Base-by-base conservation (phyloP, 805 yeast genomes). In the Yamadazyma akitaensis region DNA sequence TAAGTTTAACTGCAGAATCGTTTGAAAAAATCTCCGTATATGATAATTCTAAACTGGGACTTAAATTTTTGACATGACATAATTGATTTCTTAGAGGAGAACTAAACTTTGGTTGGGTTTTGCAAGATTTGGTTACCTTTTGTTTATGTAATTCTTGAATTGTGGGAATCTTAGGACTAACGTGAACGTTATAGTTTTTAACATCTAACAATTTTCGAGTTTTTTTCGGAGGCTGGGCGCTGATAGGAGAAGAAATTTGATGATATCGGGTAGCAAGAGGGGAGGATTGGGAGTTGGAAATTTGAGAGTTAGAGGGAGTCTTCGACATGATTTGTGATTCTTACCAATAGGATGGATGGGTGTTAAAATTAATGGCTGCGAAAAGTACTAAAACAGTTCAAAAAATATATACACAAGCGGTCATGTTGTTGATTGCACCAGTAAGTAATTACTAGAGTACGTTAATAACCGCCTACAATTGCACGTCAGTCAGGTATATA, bases 31-130 rank as follows among this genome's bases (percentile, higher is more conserved):
- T 25, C 18, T 38, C 41, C 8, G 41, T 18, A 33, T 33, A 33
- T 33, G 37, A 33, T 10, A 33, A 16, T 33, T 33, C 19, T 10
- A 33, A 33, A 14, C 19, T 33, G 11, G 37, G n/a, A 7, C 25
- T 14, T 7, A 13, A 14, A 11, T 21, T n/a, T 16, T 33, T 33
- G 4, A 16, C 19, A 9, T 17, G 19, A n/a, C 6, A 14, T 7
- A 42, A 19, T 24, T 42, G 38, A 31, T 42, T 34, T 35, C 28
- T 42, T 32, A 42, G 34, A 30, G 45, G 45, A 8, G 35, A 31
- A 12, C 37, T 21, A 11, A 11, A n/a, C 24, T 26, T 37, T 16
- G 19, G 19, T 16, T 17, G 17, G 11, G 19, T 33, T 13, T n/a
- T 19, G 16, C 6, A 13, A 13, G 14, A 6, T 33, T 33, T 17